phyloP scores from a whole-genome alignment of 2,329 filamentous ascomycete species.

The Cladorrhinum sp. region DNA sequence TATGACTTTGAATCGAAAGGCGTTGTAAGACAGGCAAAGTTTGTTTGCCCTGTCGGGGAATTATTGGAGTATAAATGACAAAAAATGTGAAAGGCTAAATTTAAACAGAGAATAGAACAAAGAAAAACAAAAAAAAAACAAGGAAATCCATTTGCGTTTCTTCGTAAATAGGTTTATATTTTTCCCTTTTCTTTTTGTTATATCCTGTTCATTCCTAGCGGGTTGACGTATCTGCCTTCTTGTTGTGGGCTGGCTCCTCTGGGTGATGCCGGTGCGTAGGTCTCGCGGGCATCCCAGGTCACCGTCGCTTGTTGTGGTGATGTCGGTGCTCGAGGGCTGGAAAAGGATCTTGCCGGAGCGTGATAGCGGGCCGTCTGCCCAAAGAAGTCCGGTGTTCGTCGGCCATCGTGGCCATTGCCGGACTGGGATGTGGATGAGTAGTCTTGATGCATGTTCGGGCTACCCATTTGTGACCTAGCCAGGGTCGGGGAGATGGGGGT shows the following conservation, averaged over 20 bases:
- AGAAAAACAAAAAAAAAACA: background rate
- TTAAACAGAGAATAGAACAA: too few relatives aligned
- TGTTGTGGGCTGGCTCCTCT: constrained; percentile 37
- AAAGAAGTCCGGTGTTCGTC: constrained; percentile 55
- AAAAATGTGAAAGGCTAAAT: background rate
- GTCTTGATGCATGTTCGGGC: constrained; percentile 23
- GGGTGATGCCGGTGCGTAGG: constrained; percentile 31
- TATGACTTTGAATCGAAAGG: background rate
- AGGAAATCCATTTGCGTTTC: background rate
- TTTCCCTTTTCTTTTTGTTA: constrained; percentile 30
- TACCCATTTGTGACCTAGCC: constrained; percentile 26
- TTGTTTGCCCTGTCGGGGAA: background rate
- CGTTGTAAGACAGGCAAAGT: background rate
- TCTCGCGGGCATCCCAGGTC: constrained; percentile 44
- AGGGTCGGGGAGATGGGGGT: constrained; percentile 29
- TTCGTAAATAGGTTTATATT: constrained; percentile 8
- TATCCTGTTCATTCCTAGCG: constrained; percentile 56
- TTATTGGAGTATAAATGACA: background rate
- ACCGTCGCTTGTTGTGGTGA: constrained; percentile 28
- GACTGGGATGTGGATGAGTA: constrained; percentile 15
- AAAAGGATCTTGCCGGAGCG: constrained; percentile 54
- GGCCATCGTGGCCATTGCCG: constrained; percentile 33
- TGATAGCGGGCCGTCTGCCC: constrained; percentile 54
- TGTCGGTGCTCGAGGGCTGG: constrained; percentile 51
- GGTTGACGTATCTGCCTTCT: constrained; percentile 44